Conservation (phyloP, 768 basidiomycete genomes). For the Cytidiella melzeri region DNA sequence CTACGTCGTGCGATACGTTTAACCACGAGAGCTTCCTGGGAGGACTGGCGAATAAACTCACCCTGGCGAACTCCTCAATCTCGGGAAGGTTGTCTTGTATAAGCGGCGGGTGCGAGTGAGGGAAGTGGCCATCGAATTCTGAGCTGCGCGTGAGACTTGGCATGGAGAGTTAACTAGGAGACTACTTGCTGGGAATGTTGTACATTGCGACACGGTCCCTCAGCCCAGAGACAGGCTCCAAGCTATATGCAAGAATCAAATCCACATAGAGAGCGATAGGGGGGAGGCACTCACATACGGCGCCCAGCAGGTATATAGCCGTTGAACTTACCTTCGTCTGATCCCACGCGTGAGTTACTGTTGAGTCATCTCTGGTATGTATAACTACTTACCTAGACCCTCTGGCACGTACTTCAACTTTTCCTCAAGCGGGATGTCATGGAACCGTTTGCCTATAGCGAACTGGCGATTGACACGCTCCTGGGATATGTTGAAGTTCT, state of each 20-base stretch:
- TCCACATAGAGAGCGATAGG: background rate
- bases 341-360: too few relatives aligned
- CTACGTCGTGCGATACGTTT: slow-evolving; percentile 9
- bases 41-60: too few relatives aligned
- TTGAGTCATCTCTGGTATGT: background rate
- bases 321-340: slow-evolving; percentile 41
- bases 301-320: slow-evolving; percentile 43
- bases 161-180: background rate
- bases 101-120: slow-evolving; percentile 35
- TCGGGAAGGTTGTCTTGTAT: slow-evolving; percentile 34
- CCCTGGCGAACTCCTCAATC: slow-evolving; percentile 40
- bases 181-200: slow-evolving; percentile 41
- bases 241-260: slow-evolving; percentile 14
- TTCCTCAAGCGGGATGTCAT: slow-evolving; percentile 44
- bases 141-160: background rate
- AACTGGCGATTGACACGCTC: slow-evolving; percentile 45
- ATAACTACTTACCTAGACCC: slow-evolving; percentile 26
- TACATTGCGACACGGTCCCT: slow-evolving; percentile 41
- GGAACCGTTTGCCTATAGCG: slow-evolving; percentile 39
- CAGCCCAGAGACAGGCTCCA: slow-evolving; percentile 32
- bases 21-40: background rate
- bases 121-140: slow-evolving; percentile 42
- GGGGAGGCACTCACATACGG: slow-evolving; percentile 26
- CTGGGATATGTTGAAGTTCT: slow-evolving; percentile 43
- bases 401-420: slow-evolving; percentile 39